phyloP scores from a whole-genome alignment of 257 asterid species.

The Solanum microdontum region DNA sequence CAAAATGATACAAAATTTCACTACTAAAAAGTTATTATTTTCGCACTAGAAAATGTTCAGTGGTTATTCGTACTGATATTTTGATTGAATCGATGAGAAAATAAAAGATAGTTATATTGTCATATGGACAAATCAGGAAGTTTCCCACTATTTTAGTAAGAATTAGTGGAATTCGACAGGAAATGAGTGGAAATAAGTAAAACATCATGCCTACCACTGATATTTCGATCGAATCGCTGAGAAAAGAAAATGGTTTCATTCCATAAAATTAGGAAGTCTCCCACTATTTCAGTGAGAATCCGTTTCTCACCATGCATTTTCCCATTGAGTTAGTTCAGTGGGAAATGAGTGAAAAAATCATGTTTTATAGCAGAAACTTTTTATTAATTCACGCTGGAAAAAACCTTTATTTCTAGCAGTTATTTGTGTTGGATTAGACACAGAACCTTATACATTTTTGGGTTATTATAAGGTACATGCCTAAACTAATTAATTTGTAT shows the following conservation, averaged over 20 bases:
- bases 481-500: background rate
- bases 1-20: background rate
- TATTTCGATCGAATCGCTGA: accelerated
- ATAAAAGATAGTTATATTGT: background rate
- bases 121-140: no score
- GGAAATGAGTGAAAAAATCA: no score
- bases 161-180: no score
- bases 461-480: background rate
- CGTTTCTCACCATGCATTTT: background rate
- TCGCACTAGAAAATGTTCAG: background rate
- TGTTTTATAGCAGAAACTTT: background rate
- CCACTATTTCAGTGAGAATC: background rate
- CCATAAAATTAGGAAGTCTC: no score
- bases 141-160: no score
- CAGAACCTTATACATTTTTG: background rate
- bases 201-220: background rate
- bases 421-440: background rate
- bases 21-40: background rate
- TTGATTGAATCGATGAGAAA: background rate
- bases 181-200: constrained; percentile 22
- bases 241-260: background rate
- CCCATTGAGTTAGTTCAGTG: background rate
- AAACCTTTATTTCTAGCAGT: background rate
- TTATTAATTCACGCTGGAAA: accelerated
- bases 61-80: no score